Evolutionary conservation across 345 rosid species (phyloP).

Genomic region (Brassica nigra): DNA sequence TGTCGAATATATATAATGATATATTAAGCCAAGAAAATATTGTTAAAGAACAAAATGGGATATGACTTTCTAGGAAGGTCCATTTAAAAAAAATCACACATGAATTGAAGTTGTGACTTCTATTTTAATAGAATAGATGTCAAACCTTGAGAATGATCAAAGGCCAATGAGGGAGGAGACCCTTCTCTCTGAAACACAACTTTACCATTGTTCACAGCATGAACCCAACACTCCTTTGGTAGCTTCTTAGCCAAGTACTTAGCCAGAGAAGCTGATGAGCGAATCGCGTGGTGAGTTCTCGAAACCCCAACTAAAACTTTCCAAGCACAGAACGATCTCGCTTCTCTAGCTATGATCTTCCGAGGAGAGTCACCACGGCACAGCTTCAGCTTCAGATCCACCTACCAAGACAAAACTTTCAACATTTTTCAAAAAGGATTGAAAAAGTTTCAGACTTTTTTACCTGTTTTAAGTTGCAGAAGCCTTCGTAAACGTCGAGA

Average conservation of each 20-base stretch:
- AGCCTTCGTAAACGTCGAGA: constrained; percentile 88
- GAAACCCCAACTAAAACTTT: constrained; percentile 73
- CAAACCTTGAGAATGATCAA: constrained; percentile 46
- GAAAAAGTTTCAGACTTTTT: neutral
- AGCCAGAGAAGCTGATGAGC: constrained; percentile 69
- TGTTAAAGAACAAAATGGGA: too few relatives aligned
- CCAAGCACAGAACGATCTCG: constrained; percentile 59
- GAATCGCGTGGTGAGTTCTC: constrained; percentile 50
- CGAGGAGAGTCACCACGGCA: constrained; percentile 73
- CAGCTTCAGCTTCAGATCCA: constrained; percentile 90
- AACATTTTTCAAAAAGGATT: constrained; percentile 2
- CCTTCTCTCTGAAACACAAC: constrained; percentile 68
- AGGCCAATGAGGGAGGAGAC: constrained; percentile 43
- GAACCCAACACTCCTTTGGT: constrained; percentile 56
- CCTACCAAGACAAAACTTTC: constrained; percentile 47
- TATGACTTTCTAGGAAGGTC: too few relatives aligned
- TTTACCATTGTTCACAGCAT: constrained; percentile 80
- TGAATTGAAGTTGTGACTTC: too few relatives aligned
- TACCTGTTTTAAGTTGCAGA: constrained; percentile 99
- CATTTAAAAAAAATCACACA: too few relatives aligned
- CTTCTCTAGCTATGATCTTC: constrained; percentile 78
- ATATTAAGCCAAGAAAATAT: too few relatives aligned
- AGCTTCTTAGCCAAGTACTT: constrained; percentile 85
- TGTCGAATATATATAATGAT: too few relatives aligned
- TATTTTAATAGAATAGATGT: too few relatives aligned